These are phyloP conservation scores for Aspergillus alliaceus DNA, from an alignment of 2,329 filamentous ascomycete species.

Conservation along the genomic window DNA sequence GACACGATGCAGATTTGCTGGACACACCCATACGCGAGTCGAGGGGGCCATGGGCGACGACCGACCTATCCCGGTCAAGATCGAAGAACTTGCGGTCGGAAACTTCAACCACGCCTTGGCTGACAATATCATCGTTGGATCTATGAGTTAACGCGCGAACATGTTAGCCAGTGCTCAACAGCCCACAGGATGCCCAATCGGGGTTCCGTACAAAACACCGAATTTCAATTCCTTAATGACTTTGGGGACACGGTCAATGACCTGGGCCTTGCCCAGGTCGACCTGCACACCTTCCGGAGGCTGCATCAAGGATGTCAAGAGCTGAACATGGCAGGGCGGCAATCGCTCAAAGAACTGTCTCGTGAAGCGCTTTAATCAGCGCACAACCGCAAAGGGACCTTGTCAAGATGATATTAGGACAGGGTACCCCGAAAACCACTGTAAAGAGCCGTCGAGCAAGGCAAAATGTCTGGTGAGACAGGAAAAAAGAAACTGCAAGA, in stretches of 20 bases:
- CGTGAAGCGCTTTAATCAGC: not conserved
- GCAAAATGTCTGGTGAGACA: too few species aligned
- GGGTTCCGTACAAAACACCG: slow-evolving; percentile 70
- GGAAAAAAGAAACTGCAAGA: slow-evolving; percentile 19
- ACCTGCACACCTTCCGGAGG: slow-evolving; percentile 47
- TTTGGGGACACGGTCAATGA: slow-evolving; percentile 84
- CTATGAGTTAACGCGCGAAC: slow-evolving; percentile 43
- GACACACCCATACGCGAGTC: slow-evolving; percentile 88
- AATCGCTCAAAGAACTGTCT: slow-evolving; percentile 19
- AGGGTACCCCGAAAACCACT: not conserved
- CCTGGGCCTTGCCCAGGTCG: slow-evolving; percentile 72
- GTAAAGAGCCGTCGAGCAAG: too few species aligned
- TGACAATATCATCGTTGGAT: slow-evolving; percentile 90
- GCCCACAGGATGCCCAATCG: not conserved
- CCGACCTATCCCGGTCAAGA: slow-evolving; percentile 72
- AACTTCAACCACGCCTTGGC: slow-evolving; percentile 90
- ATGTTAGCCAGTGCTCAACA: slow-evolving; percentile 7
- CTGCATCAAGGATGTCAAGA: slow-evolving; percentile 41
- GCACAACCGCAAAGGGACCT: not conserved
- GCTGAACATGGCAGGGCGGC: slow-evolving; percentile 37
- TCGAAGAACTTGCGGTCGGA: slow-evolving; percentile 95
- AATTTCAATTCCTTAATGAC: slow-evolving; percentile 93
- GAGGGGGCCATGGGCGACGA: slow-evolving; percentile 80
- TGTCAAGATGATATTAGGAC: not conserved
- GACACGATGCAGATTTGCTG: slow-evolving; percentile 74